Base-by-base conservation (phyloP, 73 alveolate species). In the Paramecium caudatum region DNA sequence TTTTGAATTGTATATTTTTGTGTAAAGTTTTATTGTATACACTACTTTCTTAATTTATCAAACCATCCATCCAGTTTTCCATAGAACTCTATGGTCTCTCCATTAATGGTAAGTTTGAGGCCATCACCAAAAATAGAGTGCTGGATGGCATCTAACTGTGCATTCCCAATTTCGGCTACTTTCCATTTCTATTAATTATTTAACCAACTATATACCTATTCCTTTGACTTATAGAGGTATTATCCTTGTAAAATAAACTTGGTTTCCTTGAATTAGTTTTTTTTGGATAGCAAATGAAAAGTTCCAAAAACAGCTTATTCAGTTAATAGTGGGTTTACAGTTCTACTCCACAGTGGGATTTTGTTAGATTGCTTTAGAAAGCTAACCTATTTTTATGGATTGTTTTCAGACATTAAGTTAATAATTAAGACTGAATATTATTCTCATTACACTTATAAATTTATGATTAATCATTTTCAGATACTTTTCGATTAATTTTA, bases 121-220 rank as follows among this genome's bases (percentile, higher is more conserved):
- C 80, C 80, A 19, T 55, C 80, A 27, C 80, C 80, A 55, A 55
- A 55, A 5, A 55, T 25, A 55, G 23, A 27, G 30, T 55, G 41
- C 46, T 23, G 23, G 1, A 55, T 23, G 27, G 30, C 13, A 27
- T 55, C 80, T 3, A 55, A 55, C 12, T 16, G n/a, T 10, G 80
- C 8, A 55, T 55, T 55, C 37, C 80, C 80, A 55, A 55, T 55
- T 9, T 55, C 80, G 30, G 46, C 23, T 27, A 55, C 80, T 15
- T 55, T 55, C 80, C 46, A 55, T 10, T 23, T 55, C 80, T 55
- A 55, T 55, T 0, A 55, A 27, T 4, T 13, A 1, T 3, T 3
- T 46, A 23, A 27, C 80, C 19, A 49, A 7, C 19, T 49, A 49
- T 49, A 1, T 55, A 55, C 80, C 2, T 55, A 23, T 27, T 55